phyloP scores from a whole-genome alignment of 129 eudicot species.

The Flaveria sonorensis region DNA sequence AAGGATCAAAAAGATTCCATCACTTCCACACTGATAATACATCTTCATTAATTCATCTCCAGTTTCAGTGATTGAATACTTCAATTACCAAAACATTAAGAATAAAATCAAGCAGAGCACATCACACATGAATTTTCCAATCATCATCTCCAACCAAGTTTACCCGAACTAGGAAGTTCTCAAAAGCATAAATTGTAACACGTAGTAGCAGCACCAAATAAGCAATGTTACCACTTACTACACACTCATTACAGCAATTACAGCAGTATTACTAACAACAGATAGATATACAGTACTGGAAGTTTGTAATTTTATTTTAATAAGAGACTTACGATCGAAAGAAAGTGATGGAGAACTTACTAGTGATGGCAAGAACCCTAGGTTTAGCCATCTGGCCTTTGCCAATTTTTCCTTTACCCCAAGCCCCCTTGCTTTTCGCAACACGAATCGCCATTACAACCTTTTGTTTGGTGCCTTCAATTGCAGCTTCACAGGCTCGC shows the following conservation, averaged over 20 bases:
- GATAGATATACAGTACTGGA: conserved; percentile 7
- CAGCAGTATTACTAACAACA: not conserved
- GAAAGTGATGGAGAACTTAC: conserved; percentile 36
- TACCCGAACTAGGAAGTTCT: not conserved
- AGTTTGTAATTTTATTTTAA: not conserved
- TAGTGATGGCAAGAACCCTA: conserved; percentile 74
- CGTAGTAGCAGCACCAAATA: not conserved
- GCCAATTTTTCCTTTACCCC: conserved; percentile 78
- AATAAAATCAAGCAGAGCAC: no score
- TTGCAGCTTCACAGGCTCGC: conserved; percentile 79
- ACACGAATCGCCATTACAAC: conserved; percentile 75
- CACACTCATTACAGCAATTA: conserved; percentile 16
- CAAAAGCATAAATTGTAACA: no score
- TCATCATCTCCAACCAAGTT: conserved; percentile 16
- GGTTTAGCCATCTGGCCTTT: conserved; percentile 79
- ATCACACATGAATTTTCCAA: not conserved
- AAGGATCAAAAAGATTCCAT: not conserved
- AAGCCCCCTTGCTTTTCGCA: conserved; percentile 73
- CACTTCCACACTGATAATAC: not conserved
- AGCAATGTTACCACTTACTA: conserved; percentile 3
- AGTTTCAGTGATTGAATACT: not conserved
- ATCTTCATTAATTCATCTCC: not conserved
- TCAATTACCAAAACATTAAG: not conserved
- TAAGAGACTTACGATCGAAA: not conserved
- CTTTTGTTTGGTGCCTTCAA: conserved; percentile 78